Percentiles rank a stretch among this genome's conserved stretches.
phyloP scores from a whole-genome alignment of 176 grass and related monocot genomes.

The Alloteropsis semialata region DNA sequence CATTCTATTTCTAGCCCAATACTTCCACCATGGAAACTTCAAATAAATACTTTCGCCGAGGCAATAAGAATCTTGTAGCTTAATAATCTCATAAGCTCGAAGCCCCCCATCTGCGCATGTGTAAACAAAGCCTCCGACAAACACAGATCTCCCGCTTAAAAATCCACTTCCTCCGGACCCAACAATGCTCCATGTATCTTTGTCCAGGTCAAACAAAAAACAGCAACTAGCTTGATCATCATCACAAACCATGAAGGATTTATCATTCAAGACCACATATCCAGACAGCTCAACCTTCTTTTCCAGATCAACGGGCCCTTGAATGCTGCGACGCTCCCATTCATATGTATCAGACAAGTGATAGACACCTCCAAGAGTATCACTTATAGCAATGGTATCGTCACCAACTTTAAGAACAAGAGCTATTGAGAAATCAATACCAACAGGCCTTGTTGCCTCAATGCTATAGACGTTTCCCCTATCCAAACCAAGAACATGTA shows the following conservation, averaged over 20 bases:
- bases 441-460: too few relatives aligned
- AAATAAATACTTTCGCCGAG: neutral
- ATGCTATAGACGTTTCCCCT: too few relatives aligned
- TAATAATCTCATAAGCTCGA: neutral
- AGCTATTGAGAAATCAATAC: too few relatives aligned
- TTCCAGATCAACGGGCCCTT: neutral
- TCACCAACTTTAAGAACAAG: too few relatives aligned
- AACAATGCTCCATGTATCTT: neutral
- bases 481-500: too few relatives aligned
- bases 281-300: neutral
- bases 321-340: neutral
- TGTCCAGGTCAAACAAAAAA: neutral
- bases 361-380: too few relatives aligned
- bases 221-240: neutral
- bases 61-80: neutral
- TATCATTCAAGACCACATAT: neutral
- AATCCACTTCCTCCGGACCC: neutral
- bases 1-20: neutral
- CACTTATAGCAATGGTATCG: too few relatives aligned
- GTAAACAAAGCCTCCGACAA: neutral
- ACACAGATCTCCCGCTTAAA: neutral
- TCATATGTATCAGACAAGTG: neutral
- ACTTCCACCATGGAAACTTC: neutral
- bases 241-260: neutral
- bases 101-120: neutral